Evolutionary conservation across 805 yeast genomes (phyloP), one percentile per base, ranked within the genome.

Genomic region (Zygoascus biomembranicola): DNA sequence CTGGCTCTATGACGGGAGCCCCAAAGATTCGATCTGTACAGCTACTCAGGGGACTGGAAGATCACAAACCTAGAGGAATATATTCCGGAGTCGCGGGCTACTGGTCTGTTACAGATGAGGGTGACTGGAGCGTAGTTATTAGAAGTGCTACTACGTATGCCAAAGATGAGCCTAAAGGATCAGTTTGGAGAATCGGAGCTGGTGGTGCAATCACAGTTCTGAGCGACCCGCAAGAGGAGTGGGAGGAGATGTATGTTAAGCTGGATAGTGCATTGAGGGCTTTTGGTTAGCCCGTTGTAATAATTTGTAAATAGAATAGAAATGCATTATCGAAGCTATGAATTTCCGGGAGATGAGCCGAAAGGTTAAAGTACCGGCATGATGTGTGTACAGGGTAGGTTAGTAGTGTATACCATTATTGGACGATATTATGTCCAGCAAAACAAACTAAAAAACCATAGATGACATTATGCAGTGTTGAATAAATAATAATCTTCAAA

Each of bases 1-100:
- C 99, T 0, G 99, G 99, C 0, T 92, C 98, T 0, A 94, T 94
- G 99, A 94, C 99, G 0, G 99, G 99, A 2, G 99, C 99, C 0
- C 99, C 99, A 1, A 94, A 94, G 71, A 86, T 84, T 61, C 77
- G 96, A 55, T 88, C 97, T 0, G 95, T 94, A 5, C 94, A 92
- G 66, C 67, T 95, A 4, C 73, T 94, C 31, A 86, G 84, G 56
- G 64, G 66, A 0, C 66, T 85, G 5, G 94, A 85, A 61, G 60
- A 68, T 10, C 44, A 59, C 23, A 76, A 70, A 14, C 67, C 78
- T 39, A 77, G 98, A 61, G 98, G 98, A 0, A 69, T 92, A 1
- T 94, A 94, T 65, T 87, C 96, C 54, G 99, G 99, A 16, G 94
- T 92, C 1, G 83, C 87, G 32, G 99, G 99, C 0, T 94, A 90